phyloP scores from a whole-genome alignment of 331 rosid species.

The Acacia concinna region DNA sequence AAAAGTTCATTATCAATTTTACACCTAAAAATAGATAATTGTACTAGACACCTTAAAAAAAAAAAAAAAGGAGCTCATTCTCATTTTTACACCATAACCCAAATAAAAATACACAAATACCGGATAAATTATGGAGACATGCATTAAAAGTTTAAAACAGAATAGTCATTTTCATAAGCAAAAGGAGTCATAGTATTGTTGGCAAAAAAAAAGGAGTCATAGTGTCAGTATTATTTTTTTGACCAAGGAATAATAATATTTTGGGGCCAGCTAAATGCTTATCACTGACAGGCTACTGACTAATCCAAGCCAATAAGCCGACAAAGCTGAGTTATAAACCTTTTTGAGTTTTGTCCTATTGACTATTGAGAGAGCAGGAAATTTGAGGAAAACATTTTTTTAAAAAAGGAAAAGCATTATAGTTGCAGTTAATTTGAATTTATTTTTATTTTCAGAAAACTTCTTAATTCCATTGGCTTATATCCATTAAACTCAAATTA shows the following conservation, averaged over 20 bases:
- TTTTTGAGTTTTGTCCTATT: neutral
- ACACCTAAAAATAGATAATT: no score
- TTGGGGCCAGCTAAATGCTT: neutral
- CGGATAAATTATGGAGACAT: neutral
- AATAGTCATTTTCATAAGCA: neutral
- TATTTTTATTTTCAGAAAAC: no score
- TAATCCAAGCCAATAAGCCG: neutral
- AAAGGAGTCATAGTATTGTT: neutral
- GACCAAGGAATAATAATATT: neutral
- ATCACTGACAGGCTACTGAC: neutral
- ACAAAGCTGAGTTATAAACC: neutral
- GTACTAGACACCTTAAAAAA: no score
- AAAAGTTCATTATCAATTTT: no score
- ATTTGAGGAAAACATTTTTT: neutral
- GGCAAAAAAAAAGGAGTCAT: neutral
- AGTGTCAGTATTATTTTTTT: neutral
- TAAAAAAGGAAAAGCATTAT: neutral
- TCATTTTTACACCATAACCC: no score
- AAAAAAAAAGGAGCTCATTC: no score
- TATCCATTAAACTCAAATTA: no score
- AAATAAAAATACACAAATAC: neutral
- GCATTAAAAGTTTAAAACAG: neutral
- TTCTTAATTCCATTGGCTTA: no score
- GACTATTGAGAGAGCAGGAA: neutral
- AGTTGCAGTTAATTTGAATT: neutral